phyloP scores from a whole-genome alignment of 176 grass and related monocot genomes.

The Echinochloa phyllopogon region DNA sequence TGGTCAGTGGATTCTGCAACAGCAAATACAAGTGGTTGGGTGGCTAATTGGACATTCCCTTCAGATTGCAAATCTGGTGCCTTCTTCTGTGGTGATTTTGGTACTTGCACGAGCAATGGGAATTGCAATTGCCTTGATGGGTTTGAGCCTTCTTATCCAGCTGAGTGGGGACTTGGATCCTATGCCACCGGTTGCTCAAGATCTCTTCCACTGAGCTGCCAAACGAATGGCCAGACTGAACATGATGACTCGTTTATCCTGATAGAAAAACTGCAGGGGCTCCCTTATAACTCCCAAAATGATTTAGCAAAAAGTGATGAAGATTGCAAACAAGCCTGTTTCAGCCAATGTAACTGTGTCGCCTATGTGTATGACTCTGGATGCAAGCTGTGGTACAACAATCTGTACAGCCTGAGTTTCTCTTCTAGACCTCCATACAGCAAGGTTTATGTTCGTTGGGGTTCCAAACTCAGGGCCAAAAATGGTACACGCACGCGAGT shows the following conservation, averaged over 20 bases:
- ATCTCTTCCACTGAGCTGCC: conserved; percentile 51
- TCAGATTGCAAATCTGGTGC: conserved; percentile 48
- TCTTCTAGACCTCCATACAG: conserved; percentile 27
- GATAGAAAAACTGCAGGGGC: conserved; percentile 8
- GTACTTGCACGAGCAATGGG: conserved; percentile 20
- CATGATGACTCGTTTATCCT: conserved; percentile 23
- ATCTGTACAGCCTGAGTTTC: conserved; percentile 23
- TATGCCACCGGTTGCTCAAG: conserved; percentile 51
- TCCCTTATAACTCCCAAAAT: conserved; percentile 4
- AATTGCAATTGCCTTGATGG: conserved; percentile 45
- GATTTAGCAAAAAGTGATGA: background rate
- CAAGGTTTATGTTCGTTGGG: conserved; percentile 30
- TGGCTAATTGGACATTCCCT: conserved; percentile 46
- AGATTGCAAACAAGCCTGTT: conserved; percentile 3
- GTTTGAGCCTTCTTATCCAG: conserved; percentile 34
- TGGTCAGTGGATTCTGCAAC: conserved; percentile 14
- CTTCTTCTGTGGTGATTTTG: conserved; percentile 57
- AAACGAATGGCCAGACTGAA: conserved; percentile 27
- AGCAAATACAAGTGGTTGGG: conserved; percentile 36
- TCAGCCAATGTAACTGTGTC: conserved; percentile 19
- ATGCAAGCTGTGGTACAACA: conserved; percentile 38
- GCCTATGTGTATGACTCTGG: conserved; percentile 13
- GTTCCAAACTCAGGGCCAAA: conserved; percentile 13
- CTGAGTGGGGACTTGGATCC: conserved; percentile 34
- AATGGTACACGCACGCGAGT: background rate